Evolutionary conservation across 106 monocot genomes (phyloP), one percentile per base, ranked within the genome.

Genomic region (Apostasia ramifera): DNA sequence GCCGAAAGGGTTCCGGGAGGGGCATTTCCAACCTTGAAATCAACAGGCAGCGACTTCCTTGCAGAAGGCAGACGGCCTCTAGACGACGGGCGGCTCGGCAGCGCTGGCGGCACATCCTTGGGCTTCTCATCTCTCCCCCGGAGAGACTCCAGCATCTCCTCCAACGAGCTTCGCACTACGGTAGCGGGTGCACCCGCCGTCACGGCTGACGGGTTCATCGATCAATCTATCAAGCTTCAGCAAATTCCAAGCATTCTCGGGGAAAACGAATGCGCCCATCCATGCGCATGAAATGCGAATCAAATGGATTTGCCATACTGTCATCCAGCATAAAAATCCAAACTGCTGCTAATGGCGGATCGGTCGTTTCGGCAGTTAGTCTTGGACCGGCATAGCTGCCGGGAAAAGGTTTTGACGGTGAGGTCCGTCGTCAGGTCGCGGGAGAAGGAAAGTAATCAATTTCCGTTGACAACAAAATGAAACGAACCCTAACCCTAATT

Each of bases 91-190:
- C 84, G 68, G 12, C 66, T 15, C 14, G 84, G 84, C 70, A 84
- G 63, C 6, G 77, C 77, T 37, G 84, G 84, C 2, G 80, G 77
- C 65, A 74, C 38, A 58, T 80, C 81, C 73, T 62, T 81, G n/a
- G 74, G 80, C 56, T 74, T 71, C 49, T 69, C 74, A 50, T 81
- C 84, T 46, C 70, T 73, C 56, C 48, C n/a, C 74, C 52, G 67
- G 8, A 84, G 61, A 4, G 73, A 56, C 48, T 84, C 77, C 13
- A 84, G 66, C 84, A 84, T 84, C 48, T 73, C 80, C 60, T 84
- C 84, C 45, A 84, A 46, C 26, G 76, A 80, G 53, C 84, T 84
- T 43, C 69, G 67, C 46, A 39, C 56, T 2, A 37, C 68, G 11
- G 51, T 37, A 9, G 57, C 26, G 26, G 68, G 0, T 11, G 40